Base-by-base conservation (phyloP, 2,329 filamentous ascomycete species). In the Lizonia empirigonia region DNA sequence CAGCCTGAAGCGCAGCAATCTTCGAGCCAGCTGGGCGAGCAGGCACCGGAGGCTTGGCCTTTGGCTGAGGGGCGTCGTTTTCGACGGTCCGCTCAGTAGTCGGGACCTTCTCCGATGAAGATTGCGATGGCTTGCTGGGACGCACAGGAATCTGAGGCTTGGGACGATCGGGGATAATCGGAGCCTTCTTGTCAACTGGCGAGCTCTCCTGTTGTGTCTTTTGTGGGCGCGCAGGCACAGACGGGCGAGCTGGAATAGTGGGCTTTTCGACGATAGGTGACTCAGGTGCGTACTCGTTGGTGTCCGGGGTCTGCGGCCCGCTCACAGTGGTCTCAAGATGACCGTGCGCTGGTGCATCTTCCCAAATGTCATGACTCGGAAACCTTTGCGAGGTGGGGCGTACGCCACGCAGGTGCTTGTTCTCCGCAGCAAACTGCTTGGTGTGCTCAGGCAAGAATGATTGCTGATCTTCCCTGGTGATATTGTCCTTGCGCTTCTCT, bases 301-400 rank as follows among this genome's bases (percentile, higher is more conserved):
- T 74, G 55, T 81, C 79, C 18, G 78, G 76, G 2, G 81, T 78
- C 22, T 80, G 77, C 47, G 81, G 83, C 32, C 60, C 64, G 53
- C 70, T 75, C 40, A 95, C 86, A 0, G 88, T 92, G 0, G 92
- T 89, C 65, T 91, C 85, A 16, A 95, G 82, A 57, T 88, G 82
- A 50, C 89, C 82, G 65, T 90, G 93, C 63, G 96, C 91, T 1
- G 93, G 93, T 0, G 84, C 86, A 71, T 97, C 93, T 76, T 97
- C 93, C 93, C 93, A 97, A 33, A 97, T 85, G 74, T 97, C 93
- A 46, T 86, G 85, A 70, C 92, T 96, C 0, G 93, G 93, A 71
- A 97, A 97, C 10, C 91, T 85, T 50, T 85, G 79, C 60, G 82
- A 69, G 13, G 77, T 78, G 18, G 87, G 78, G 60, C 80, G 78